Evolutionary conservation across 345 rosid species (phyloP).

Genomic region (Firmiana major): DNA sequence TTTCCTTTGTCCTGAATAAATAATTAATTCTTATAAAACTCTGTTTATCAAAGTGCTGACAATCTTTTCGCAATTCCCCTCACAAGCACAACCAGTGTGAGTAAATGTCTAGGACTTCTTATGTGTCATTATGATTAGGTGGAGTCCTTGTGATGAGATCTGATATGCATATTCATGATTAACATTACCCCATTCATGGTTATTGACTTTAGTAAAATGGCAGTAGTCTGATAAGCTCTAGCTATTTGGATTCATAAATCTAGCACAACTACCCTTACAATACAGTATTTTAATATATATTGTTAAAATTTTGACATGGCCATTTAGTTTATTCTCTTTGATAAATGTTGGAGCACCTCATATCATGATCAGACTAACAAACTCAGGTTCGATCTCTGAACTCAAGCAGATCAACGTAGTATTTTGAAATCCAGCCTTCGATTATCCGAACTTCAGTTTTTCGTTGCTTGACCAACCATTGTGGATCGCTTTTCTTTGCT

Average conservation of each 20-base stretch:
- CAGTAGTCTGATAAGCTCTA: neutral
- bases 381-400: constrained; percentile 8
- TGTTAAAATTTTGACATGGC: neutral
- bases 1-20: neutral
- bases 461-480: constrained; percentile 36
- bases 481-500: constrained; percentile 29
- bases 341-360: neutral
- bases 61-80: neutral
- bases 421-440: constrained; percentile 35
- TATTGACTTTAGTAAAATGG: neutral
- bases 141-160: neutral
- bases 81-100: neutral
- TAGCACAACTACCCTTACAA: neutral
- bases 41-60: constrained; percentile 8
- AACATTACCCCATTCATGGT: neutral
- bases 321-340: neutral
- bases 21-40: neutral
- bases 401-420: constrained; percentile 21
- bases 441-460: constrained; percentile 32
- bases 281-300: neutral
- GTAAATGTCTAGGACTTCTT: neutral
- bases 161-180: neutral
- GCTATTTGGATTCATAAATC: neutral
- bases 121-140: neutral
- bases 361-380: constrained; percentile 12